These are phyloP conservation scores for Eragrostis nindensis DNA, from an alignment of 176 grass and related monocot genomes.

Conservation along the genomic window DNA sequence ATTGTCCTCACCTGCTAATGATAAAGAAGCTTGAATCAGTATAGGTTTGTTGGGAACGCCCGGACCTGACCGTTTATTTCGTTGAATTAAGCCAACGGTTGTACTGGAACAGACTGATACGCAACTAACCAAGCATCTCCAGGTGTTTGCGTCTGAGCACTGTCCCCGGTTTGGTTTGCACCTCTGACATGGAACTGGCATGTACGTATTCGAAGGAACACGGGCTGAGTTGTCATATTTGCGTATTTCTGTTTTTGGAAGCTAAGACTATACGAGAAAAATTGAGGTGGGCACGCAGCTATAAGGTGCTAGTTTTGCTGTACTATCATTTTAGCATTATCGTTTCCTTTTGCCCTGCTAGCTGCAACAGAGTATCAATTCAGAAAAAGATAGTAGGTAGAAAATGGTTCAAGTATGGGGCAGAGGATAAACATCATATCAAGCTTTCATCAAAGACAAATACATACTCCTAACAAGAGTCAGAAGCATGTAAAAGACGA, in stretches of 20 bases:
- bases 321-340: background rate
- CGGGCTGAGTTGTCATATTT: background rate
- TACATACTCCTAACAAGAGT: background rate
- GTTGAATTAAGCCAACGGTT: constrained; percentile 21
- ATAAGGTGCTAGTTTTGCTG: background rate
- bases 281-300: background rate
- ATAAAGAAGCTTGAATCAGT: background rate
- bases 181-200: background rate
- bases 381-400: background rate
- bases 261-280: background rate
- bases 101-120: constrained; percentile 11
- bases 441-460: background rate
- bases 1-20: constrained; percentile 35
- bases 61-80: constrained; percentile 32
- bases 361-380: background rate
- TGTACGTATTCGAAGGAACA: background rate
- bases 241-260: background rate
- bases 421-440: too few relatives aligned
- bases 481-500: constrained; percentile 14
- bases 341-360: background rate
- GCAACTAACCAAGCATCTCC: constrained; percentile 33
- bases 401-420: background rate
- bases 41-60: constrained; percentile 20
- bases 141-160: constrained; percentile 10
- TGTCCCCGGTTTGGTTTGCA: constrained; percentile 33